These are phyloP conservation scores for Cladosporium sp. DNA, from an alignment of 2,329 filamentous ascomycete species.

Conservation along the genomic window DNA sequence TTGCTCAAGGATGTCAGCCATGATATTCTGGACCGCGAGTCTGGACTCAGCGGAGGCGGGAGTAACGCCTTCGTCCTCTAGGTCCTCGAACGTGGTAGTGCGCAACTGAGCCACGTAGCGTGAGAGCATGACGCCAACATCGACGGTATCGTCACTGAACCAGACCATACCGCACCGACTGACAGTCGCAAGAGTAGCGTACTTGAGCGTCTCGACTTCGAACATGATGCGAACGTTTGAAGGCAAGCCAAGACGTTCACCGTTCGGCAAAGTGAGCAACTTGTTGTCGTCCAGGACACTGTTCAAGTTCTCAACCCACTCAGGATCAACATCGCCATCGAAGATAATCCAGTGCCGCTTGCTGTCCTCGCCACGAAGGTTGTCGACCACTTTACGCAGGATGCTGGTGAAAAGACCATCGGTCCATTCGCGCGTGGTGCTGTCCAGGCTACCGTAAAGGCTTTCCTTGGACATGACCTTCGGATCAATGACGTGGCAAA, in stretches of 20 bases:
- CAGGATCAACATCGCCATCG: constrained; percentile 96
- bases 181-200: constrained; percentile 96
- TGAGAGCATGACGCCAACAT: constrained; percentile 82
- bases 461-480: constrained; percentile 99
- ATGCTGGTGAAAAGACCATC: constrained; percentile 98
- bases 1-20: constrained; percentile 72
- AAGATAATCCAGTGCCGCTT: constrained; percentile 99
- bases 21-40: constrained; percentile 73
- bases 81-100: constrained; percentile 81
- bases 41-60: constrained; percentile 47
- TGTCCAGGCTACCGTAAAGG: constrained; percentile 90
- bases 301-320: constrained; percentile 99
- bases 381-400: constrained; percentile 96
- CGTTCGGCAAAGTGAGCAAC: constrained; percentile 90
- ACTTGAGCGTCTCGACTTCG: constrained; percentile 95
- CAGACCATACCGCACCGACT: constrained; percentile 99
- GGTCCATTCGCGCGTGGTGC: constrained; percentile 97
- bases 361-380: constrained; percentile 89
- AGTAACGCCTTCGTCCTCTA: constrained; percentile 86
- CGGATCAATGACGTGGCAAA: constrained; percentile 95
- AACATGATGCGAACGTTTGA: constrained; percentile 99
- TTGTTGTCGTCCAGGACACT: constrained; percentile 99
- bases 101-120: constrained; percentile 85
- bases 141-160: constrained; percentile 98
- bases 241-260: constrained; percentile 92